Percentiles rank a stretch among this genome's conserved stretches.
Evolutionary conservation across 805 yeast species (phyloP).

Genomic region (Ogataea corticis): DNA sequence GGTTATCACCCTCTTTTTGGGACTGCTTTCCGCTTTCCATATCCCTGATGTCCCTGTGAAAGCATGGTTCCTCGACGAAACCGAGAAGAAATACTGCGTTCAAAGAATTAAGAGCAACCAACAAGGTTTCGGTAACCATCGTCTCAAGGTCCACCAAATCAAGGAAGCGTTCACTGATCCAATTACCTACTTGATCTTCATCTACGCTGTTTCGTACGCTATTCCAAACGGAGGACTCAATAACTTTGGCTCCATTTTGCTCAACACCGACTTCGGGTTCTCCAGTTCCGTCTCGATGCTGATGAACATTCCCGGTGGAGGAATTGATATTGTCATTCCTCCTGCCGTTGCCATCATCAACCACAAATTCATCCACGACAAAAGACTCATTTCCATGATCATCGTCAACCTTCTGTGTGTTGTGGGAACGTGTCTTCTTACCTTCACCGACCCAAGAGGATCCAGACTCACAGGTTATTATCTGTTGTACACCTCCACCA

Average conservation of each 20-base stretch:
- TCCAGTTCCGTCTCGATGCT: constrained; percentile 26
- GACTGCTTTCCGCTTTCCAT: constrained; percentile 35
- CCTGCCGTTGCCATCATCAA: constrained; percentile 26
- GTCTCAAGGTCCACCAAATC: constrained; percentile 24
- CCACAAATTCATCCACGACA: constrained; percentile 19
- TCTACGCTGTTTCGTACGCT: constrained; percentile 28
- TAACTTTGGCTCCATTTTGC: constrained; percentile 44
- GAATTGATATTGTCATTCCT: constrained; percentile 34
- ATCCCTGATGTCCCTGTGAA: constrained; percentile 56
- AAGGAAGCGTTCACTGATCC: constrained; percentile 22
- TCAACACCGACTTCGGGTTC: constrained; percentile 29
- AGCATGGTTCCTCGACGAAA: constrained; percentile 39
- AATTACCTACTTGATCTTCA: constrained; percentile 47
- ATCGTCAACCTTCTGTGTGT: constrained; percentile 23
- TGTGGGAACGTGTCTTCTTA: constrained; percentile 28
- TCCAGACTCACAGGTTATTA: constrained; percentile 34
- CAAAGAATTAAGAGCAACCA: constrained; percentile 26
- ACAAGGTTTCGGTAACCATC: constrained; percentile 26
- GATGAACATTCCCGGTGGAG: constrained; percentile 30
- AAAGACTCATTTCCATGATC: constrained; percentile 45
- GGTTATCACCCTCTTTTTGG: constrained; percentile 44
- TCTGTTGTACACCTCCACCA: constrained; percentile 25
- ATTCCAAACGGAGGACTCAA: constrained; percentile 41
- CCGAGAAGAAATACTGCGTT: constrained; percentile 38
- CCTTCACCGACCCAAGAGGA: constrained; percentile 21